Conservation (phyloP, 148 eudicot species). For the Camellia lanceoleosa region DNA sequence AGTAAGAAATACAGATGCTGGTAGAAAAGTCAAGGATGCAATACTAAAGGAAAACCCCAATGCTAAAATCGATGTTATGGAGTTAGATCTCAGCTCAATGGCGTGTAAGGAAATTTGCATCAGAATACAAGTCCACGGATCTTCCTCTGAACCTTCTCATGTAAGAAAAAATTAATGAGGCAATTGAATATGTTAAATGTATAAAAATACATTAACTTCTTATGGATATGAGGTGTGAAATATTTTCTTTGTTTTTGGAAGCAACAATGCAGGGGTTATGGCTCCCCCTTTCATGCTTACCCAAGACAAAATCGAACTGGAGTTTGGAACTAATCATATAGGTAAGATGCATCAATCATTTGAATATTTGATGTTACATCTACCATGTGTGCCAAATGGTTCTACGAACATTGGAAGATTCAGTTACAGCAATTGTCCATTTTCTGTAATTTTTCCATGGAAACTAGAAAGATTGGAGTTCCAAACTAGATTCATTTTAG, state of each 20-base stretch:
- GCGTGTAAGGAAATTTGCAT: conserved; percentile 72
- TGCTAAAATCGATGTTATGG: conserved; percentile 85
- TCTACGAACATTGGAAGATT: neutral
- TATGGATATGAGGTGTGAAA: neutral
- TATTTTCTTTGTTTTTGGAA: conserved; percentile 26
- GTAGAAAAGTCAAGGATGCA: conserved; percentile 57
- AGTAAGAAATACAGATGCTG: conserved; percentile 63
- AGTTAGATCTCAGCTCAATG: conserved; percentile 82
- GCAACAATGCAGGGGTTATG: conserved; percentile 98
- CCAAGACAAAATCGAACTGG: conserved; percentile 78
- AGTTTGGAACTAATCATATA: conserved; percentile 86
- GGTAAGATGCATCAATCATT: conserved; percentile 35
- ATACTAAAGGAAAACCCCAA: conserved; percentile 55
- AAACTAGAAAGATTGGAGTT: neutral
- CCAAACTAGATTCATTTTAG: neutral
- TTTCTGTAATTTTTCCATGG: neutral
- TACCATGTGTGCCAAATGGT: neutral
- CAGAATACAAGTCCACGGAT: conserved; percentile 52
- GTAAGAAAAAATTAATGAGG: conserved; percentile 42
- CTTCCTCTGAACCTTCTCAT: conserved; percentile 77
- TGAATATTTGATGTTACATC: neutral
- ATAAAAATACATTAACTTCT: neutral
- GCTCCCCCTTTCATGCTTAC: conserved; percentile 69
- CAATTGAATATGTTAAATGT: neutral
- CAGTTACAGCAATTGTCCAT: neutral